Percentiles rank a stretch among this genome's conserved stretches.
phyloP scores from a whole-genome alignment of 2,329 filamentous ascomycete species.

The Fusarium udum region DNA sequence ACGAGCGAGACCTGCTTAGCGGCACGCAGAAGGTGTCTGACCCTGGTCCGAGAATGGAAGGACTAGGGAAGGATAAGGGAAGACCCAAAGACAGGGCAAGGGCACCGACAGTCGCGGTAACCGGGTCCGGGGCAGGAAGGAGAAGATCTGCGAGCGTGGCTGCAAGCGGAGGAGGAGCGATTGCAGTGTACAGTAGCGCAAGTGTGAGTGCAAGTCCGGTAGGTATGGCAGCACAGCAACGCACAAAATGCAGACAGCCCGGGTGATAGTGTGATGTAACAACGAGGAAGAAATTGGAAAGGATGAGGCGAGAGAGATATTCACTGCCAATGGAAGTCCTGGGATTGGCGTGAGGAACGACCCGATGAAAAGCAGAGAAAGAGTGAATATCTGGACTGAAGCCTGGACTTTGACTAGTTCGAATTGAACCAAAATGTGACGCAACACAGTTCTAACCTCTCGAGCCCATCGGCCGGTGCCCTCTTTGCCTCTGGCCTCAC shows the following conservation, averaged over 20 bases:
- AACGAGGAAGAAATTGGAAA: background rate
- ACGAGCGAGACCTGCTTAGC: conserved; percentile 34
- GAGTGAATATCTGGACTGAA: background rate
- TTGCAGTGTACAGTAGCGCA: conserved; percentile 22
- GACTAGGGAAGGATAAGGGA: conserved; percentile 38
- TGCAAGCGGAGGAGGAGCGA: conserved; percentile 38
- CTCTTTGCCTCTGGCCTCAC: background rate
- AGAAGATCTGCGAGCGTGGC: conserved; percentile 41
- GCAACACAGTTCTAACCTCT: background rate
- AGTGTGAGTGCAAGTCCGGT: background rate
- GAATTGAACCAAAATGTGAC: conserved; percentile 9
- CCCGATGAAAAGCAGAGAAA: conserved; percentile 4
- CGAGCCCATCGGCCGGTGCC: background rate
- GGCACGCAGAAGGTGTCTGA: conserved; percentile 35
- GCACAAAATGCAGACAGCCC: background rate
- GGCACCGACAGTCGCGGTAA: conserved; percentile 36
- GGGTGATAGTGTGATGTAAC: conserved; percentile 26
- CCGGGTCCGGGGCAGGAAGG: conserved; percentile 36
- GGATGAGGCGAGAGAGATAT: background rate
- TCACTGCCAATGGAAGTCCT: background rate
- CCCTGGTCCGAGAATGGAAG: conserved; percentile 37
- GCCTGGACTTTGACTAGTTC: background rate
- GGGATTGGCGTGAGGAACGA: background rate
- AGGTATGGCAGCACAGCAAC: background rate
- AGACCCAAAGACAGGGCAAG: conserved; percentile 29